Evolutionary conservation across 495 filamentous ascomycete genomes (phyloP).

Genomic region (Patellaria atrata): DNA sequence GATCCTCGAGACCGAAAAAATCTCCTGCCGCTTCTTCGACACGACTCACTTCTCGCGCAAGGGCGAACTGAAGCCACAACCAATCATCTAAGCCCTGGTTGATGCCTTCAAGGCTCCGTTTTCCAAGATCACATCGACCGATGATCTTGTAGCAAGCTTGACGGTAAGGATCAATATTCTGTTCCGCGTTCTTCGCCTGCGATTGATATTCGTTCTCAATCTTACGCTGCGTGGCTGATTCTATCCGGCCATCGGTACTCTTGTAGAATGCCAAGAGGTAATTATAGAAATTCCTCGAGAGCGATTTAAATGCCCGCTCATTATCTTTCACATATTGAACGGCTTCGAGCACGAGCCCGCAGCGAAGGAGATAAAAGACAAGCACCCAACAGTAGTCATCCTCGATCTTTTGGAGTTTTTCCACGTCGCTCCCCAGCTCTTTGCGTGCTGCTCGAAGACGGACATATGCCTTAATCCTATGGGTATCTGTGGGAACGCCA

Average conservation of each 20-base stretch:
- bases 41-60: slow-evolving; percentile 76
- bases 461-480: slow-evolving; percentile 86
- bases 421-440: slow-evolving; percentile 62
- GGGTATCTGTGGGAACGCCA: slow-evolving; percentile 70
- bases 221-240: slow-evolving; percentile 61
- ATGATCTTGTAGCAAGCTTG: slow-evolving; percentile 98
- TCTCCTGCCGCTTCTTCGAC: slow-evolving; percentile 74
- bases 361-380: slow-evolving; percentile 81
- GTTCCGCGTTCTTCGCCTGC: slow-evolving; percentile 65
- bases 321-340: slow-evolving; percentile 72
- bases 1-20: slow-evolving; percentile 72
- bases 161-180: slow-evolving; percentile 82
- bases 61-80: slow-evolving; percentile 91
- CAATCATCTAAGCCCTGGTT: slow-evolving; percentile 79
- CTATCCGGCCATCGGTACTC: slow-evolving; percentile 53
- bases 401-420: slow-evolving; percentile 56
- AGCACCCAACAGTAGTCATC: slow-evolving; percentile 84
- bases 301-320: slow-evolving; percentile 59
- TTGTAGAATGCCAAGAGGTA: slow-evolving; percentile 74
- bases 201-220: slow-evolving; percentile 84
- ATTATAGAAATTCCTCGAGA: slow-evolving; percentile 80
- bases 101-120: slow-evolving; percentile 65
- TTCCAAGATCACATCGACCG: slow-evolving; percentile 77
- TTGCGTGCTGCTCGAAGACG: slow-evolving; percentile 59
- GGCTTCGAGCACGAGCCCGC: slow-evolving; percentile 71